Base-by-base conservation (phyloP, 1,284 basidiomycete genomes). In the Agaricales sp. region DNA sequence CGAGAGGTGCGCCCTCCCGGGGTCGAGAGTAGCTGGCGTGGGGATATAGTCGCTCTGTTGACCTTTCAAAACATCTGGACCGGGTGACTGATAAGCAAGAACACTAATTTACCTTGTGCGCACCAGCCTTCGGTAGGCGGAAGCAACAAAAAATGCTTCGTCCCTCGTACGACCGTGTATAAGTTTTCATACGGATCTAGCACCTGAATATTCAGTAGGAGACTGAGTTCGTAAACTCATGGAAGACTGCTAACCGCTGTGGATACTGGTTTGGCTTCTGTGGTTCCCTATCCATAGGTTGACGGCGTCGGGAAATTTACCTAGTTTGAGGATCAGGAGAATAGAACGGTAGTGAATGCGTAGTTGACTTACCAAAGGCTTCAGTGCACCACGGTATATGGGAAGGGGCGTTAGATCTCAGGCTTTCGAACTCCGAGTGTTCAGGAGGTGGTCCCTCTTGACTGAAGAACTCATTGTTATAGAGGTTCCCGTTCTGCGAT, bases 181-280 rank as follows among this genome's bases (percentile, higher is more conserved):
- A 95, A 77, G 61, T 95, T 96, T 66, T 95, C 92, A 58, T 93
- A 95, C 1, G 88, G 89, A 64, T 92, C 89, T 90, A 57, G n/a
- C 56, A n/a, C n/a, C n/a, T 46, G 43, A 24, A 2, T 13, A 30
- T 45, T 49, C 18, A 49, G 43, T 6, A 8, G 11, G 38, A 45
- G n/a, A n/a, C n/a, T n/a, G n/a, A n/a, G n/a, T 12, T 52, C 4
- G 13, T 18, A 20, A 21, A 53, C 20, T 16, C 26, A 20, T 19
- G 47, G 12, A 12, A 41, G 24, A 23, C 35, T 23, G 51, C 68
- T 46, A 57, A 88, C 89, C 91, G 58, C 79, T 87, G 61, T 96
- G 92, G 44, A 94, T 75, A 50, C 85, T 90, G 0, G 92, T 94
- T 4, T 80, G 70, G 58, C 88, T 92, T 53, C 69, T 66, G 46